Evolutionary conservation across 2,329 filamentous ascomycete genomes (phyloP).

Genomic region (Ophiocordyceps unilateralis): DNA sequence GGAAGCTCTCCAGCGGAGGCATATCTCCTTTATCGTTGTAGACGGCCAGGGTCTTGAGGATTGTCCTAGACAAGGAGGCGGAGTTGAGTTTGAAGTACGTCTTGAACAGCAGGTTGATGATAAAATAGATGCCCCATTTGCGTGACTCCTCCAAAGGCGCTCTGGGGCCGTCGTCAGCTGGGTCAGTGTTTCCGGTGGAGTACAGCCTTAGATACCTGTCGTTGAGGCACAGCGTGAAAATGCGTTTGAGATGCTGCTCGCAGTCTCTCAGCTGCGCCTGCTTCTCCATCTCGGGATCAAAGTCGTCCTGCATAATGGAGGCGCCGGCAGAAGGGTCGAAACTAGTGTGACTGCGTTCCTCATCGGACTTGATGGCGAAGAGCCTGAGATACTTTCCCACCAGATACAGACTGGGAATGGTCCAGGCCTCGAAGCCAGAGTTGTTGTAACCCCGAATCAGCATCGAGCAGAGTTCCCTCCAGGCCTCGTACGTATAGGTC

Average conservation of each 20-base stretch:
- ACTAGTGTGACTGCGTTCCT: slow-evolving; percentile 32
- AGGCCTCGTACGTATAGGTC: slow-evolving; percentile 69
- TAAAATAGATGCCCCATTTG: slow-evolving; percentile 96
- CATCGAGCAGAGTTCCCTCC: slow-evolving; percentile 67
- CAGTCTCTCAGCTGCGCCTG: slow-evolving; percentile 82
- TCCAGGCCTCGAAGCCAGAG: slow-evolving; percentile 70
- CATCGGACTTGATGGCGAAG: slow-evolving; percentile 84
- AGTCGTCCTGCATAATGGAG: slow-evolving; percentile 56
- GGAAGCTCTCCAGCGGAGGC: slow-evolving; percentile 62
- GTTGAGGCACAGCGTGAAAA: slow-evolving; percentile 78
- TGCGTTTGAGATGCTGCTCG: slow-evolving; percentile 74
- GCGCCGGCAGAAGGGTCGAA: slow-evolving; percentile 19
- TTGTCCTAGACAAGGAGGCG: slow-evolving; percentile 75
- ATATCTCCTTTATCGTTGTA: slow-evolving; percentile 57
- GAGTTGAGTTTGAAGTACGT: slow-evolving; percentile 95
- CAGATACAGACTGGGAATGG: slow-evolving; percentile 76
- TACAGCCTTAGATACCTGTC: slow-evolving; percentile 56
- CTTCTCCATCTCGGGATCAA: slow-evolving; percentile 58
- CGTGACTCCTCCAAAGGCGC: slow-evolving; percentile 73
- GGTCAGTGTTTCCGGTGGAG: neutral
- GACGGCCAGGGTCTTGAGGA: slow-evolving; percentile 68
- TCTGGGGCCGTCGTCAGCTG: slow-evolving; percentile 23
- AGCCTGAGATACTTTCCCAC: slow-evolving; percentile 71
- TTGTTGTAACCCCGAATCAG: slow-evolving; percentile 70
- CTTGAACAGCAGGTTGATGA: slow-evolving; percentile 91